Evolutionary conservation across 2,329 filamentous ascomycete species (phyloP), one percentile per base, ranked within the genome.

Genomic region (Cladosporium halotolerans): DNA sequence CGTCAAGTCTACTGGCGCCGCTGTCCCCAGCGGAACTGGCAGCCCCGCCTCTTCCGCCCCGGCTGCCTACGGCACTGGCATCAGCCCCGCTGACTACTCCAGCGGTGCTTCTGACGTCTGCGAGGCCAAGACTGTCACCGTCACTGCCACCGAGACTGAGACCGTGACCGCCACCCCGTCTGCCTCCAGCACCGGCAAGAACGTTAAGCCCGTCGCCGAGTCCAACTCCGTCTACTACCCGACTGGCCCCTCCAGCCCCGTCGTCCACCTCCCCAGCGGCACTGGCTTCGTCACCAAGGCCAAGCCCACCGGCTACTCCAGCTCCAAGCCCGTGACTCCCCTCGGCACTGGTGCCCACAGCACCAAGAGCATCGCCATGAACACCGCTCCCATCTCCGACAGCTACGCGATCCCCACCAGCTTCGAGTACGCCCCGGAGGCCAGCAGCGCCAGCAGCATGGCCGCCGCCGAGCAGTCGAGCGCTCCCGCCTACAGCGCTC

Each of bases 131-230:
- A 68, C 66, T 41, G 64, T 67, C 34, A 70, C 67, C 32, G 65
- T 66, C 32, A 69, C 66, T 19, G 63, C 62, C 60, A 63, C 62
- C 56, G 63, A 65, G 58, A 68, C 63, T 40, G 60, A 65, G 53
- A 61, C 60, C 46, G 62, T 65, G 28, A 63, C 63, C 43, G 59
- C 60, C 34, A 58, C 57, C 46, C 56, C 54, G 19, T 51, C 49
- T 45, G 40, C 54, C 41, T 33, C 59, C 3, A 52, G 52, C 40
- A 45, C 53, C 33, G 47, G 50, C 51, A 54, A 56, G 14, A 49
- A 38, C 48, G 59, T 60, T 28, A 52, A 44, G 49, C 62, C 60
- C 31, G 57, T 61, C 48, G 57, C 59, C 45, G 61, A 59, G 44
- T 62, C 55, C 59, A 45, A 56, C 13, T 16, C 57, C 31, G 56